A percentile compares a stretch with the other conserved stretches of the same genome.
Evolutionary conservation across 2,329 filamentous ascomycete genomes (phyloP).

Genomic region (Arthrobotrys musiformis): DNA sequence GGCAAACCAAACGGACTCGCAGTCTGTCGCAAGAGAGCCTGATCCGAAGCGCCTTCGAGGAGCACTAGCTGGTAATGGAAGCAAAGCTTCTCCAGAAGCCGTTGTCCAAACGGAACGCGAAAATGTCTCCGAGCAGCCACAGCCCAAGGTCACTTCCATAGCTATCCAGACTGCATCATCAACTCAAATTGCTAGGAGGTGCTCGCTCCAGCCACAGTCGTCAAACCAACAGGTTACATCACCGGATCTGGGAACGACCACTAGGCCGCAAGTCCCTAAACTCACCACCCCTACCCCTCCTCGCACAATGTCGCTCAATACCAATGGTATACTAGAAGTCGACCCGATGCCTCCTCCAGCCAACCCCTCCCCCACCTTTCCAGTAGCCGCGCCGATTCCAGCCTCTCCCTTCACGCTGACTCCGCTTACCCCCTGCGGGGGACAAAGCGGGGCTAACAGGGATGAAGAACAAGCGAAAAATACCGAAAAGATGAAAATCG

Average conservation of each 20-base stretch:
- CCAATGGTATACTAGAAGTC: slow-evolving; percentile 13
- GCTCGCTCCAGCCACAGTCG: background rate
- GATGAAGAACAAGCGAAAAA: background rate
- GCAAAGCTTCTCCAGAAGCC: background rate
- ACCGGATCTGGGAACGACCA: background rate
- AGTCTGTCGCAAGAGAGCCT: background rate
- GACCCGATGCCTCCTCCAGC: background rate
- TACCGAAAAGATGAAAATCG: background rate
- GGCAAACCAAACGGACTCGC: background rate
- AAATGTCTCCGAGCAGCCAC: background rate
- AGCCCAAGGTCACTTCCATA: background rate
- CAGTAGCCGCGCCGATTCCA: background rate
- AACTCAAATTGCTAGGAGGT: background rate
- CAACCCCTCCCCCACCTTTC: background rate
- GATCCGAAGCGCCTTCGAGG: background rate
- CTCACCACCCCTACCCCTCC: background rate
- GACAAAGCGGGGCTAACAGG: background rate
- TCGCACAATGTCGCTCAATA: slow-evolving; percentile 3
- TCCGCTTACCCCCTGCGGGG: background rate
- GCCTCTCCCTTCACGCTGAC: background rate
- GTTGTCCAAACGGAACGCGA: background rate
- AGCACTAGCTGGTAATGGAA: background rate
- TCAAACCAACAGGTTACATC: background rate
- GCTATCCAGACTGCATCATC: background rate
- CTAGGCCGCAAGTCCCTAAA: background rate